phyloP scores from a whole-genome alignment of 2,329 filamentous ascomycete genomes.

The Aspergillus brunneoviolaceus region DNA sequence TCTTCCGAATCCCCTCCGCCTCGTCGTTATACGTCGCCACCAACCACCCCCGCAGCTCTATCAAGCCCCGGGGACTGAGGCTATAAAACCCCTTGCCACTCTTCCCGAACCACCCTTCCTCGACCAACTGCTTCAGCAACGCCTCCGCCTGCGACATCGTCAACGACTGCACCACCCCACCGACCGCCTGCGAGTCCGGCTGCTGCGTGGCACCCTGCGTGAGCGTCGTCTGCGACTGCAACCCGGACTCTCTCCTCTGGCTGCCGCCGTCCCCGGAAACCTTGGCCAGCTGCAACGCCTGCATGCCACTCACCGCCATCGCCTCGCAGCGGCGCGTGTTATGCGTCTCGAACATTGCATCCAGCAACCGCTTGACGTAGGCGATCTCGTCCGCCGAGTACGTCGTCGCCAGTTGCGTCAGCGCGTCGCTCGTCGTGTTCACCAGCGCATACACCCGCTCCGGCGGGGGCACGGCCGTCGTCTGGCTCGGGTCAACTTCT shows the following conservation, averaged over 20 bases:
- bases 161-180: constrained; percentile 52
- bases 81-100: constrained; percentile 71
- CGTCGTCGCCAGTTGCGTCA: constrained; percentile 83
- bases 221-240: constrained; percentile 24
- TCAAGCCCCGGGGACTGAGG: constrained; percentile 71
- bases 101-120: constrained; percentile 81
- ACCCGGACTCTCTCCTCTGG: constrained; percentile 46
- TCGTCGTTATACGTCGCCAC: constrained; percentile 85
- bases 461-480: constrained; percentile 1
- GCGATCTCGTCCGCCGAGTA: constrained; percentile 80
- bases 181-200: background rate
- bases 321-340: constrained; percentile 79
- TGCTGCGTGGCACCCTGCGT: constrained; percentile 34
- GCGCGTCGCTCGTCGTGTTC: constrained; percentile 79
- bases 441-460: constrained; percentile 77
- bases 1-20: constrained; percentile 63
- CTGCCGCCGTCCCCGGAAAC: constrained; percentile 33
- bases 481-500: constrained; percentile 35
- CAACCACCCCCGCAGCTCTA: constrained; percentile 84
- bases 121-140: constrained; percentile 67
- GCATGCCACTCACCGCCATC: constrained; percentile 76
- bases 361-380: constrained; percentile 83
- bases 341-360: constrained; percentile 87
- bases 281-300: constrained; percentile 69
- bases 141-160: constrained; percentile 76